Percentiles rank a stretch among this genome's conserved stretches.
Evolutionary conservation across 306 rosid genomes (phyloP).

Genomic region (Cucurbita ficifolia): DNA sequence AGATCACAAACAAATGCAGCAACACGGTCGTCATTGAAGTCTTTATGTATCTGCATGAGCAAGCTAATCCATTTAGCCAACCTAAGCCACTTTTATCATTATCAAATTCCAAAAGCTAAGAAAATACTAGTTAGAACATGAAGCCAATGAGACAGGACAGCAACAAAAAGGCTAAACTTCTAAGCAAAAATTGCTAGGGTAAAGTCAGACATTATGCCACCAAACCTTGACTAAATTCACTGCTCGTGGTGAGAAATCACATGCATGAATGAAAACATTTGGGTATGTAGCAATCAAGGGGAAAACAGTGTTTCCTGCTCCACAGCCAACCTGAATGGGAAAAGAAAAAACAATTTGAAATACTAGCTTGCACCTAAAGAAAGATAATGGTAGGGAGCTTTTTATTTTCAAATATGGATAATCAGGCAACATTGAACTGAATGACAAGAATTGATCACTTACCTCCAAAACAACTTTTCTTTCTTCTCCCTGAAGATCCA

Average conservation of each 20-base stretch:
- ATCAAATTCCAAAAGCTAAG: neutral
- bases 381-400: neutral
- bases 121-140: neutral
- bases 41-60: conserved; percentile 51
- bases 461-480: conserved; percentile 74
- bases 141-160: neutral
- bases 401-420: neutral
- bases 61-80: conserved; percentile 1
- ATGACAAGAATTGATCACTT: neutral
- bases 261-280: conserved; percentile 66
- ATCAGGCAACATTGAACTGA: neutral
- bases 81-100: neutral
- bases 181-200: neutral
- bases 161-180: neutral
- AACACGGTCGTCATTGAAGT: conserved; percentile 54
- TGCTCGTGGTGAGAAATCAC: conserved; percentile 93
- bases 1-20: conserved; percentile 76
- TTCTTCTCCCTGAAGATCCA: conserved; percentile 41
- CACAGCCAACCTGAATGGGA: conserved; percentile 64
- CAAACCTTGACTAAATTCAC: conserved; percentile 72
- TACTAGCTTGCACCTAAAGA: neutral
- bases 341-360: neutral
- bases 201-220: neutral
- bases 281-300: conserved; percentile 64
- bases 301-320: conserved; percentile 88